Base-by-base conservation (phyloP, 257 asterid genomes). In the Solanum etuberosum region DNA sequence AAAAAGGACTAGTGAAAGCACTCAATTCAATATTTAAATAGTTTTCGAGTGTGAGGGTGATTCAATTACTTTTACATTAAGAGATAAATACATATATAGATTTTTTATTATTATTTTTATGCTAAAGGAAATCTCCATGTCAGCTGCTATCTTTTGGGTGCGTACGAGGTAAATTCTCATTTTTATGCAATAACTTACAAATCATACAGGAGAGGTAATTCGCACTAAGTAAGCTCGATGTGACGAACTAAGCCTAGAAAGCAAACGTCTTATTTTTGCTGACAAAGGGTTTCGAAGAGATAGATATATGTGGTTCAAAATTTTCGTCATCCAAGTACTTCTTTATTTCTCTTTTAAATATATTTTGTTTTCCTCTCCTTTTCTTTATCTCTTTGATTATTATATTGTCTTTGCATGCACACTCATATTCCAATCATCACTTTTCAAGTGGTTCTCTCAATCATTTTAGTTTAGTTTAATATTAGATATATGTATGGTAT, bases 391-490 rank as follows among this genome's bases (percentile, higher is more conserved):
- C 38, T 80, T 27, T 80, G 42, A 46, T 46, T 80, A 46, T 46
- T 29, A 32, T 80, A 80, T 48, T 80, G 37, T 51, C 85, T 80
- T 80, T 80, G 67, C 42, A 80, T 80, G 85, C 42, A 80, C 40
- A 78, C 63, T 78, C 84, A 25, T 78, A 78, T 7, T 78, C 84
- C 84, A 78, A 43, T 78, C 84, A 78, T 78, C 63, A 15, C 38
- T 78, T 42, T 43, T 38, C 84, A 78, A 78, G 63, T 78, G 35
- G 25, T 25, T 43, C 38, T 15, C 32, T 48, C 15, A 35, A 46
- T 46, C 32, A 78, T 16, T 77, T 40, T 7, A 40, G 61, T 40
- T 40, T 77, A 25, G 32, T 32, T 70, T n/a, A n/a, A n/a, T n/a
- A n/a, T 20, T 68, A 15, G 20, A 31, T 43, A 32, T 34, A 71